Evolutionary conservation across 2,329 filamentous ascomycete genomes (phyloP), one percentile per base, ranked within the genome.

Genomic region (Endoconidiophora polonica): DNA sequence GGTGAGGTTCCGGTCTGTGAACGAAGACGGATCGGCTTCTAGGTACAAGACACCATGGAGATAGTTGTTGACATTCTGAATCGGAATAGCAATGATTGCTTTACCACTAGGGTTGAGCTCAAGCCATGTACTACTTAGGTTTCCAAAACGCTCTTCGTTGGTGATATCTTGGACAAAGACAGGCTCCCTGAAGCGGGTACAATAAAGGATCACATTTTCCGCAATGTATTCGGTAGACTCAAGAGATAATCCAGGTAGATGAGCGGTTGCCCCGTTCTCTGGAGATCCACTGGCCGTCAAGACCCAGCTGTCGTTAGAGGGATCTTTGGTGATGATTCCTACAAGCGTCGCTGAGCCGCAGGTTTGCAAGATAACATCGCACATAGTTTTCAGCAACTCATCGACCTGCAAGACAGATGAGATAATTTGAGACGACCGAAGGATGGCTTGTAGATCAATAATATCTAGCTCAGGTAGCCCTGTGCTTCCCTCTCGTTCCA

Each of bases 11-110:
- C 83, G 74, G 60, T 87, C 82, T 0, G 83, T 87, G 57, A 90
- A 87, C 0, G 80, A 81, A 22, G 82, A 81, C 0, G 83, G 78
- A 42, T 81, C 73, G 22, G 83, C 76, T 64, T 88, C 83, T 2
- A 87, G 73, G 57, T 88, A 88, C 14, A 88, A 68, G 14, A 83
- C 79, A 1, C 84, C 84, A 9, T 87, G 69, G 3, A 88, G 69
- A 5, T 76, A 73, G 47, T 82, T 80, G 29, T 75, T 72, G 3
- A 81, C 83, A 60, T 87, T 83, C 44, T 78, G 70, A 51, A 90
- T 88, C 0, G 84, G 84, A 38, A 88, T 77, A n/a, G 81, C 79
- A 53, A 90, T 87, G 53, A 88, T 77, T 3, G 82, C 78, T 59
- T 79, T 83, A 57, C 83, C 82, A 33, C 74, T 66, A 0, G 81